Evolutionary conservation across 1,284 basidiomycete genomes (phyloP).

Genomic region (Salmacisia buchloeana): DNA sequence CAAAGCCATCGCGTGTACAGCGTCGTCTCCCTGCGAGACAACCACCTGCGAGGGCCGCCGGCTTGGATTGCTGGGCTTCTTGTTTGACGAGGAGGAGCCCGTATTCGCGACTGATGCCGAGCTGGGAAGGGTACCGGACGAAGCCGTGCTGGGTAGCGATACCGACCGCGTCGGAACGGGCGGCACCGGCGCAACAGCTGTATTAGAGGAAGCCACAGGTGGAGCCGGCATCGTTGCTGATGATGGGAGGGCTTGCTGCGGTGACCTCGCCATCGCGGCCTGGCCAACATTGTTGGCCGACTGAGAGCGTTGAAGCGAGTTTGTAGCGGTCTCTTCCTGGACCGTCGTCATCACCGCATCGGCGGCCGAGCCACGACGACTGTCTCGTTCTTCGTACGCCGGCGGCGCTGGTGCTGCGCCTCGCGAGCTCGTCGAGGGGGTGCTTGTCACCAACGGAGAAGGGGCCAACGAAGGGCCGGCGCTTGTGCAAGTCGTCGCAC

Average conservation of each 20-base stretch:
- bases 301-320: too few relatives aligned
- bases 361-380: background rate
- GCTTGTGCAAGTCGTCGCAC: background rate
- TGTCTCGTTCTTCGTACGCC: slow-evolving; percentile 5
- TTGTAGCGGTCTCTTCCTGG: background rate
- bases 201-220: background rate
- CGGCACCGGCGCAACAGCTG: background rate
- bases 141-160: background rate
- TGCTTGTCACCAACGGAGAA: background rate
- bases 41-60: too few relatives aligned
- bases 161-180: background rate
- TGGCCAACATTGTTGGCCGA: too few relatives aligned
- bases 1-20: too few relatives aligned
- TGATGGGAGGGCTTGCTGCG: background rate
- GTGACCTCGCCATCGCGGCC: too few relatives aligned
- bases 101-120: background rate
- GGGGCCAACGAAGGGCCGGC: background rate
- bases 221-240: background rate
- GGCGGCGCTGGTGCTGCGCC: background rate
- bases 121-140: background rate
- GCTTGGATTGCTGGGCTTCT: background rate
- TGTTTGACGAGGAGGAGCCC: background rate
- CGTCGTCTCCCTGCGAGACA: too few relatives aligned
- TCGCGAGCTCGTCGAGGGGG: background rate
- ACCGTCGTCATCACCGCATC: background rate